These are phyloP conservation scores for Capronia americana DNA, from an alignment of 2,329 filamentous ascomycete species.

Conservation along the genomic window DNA sequence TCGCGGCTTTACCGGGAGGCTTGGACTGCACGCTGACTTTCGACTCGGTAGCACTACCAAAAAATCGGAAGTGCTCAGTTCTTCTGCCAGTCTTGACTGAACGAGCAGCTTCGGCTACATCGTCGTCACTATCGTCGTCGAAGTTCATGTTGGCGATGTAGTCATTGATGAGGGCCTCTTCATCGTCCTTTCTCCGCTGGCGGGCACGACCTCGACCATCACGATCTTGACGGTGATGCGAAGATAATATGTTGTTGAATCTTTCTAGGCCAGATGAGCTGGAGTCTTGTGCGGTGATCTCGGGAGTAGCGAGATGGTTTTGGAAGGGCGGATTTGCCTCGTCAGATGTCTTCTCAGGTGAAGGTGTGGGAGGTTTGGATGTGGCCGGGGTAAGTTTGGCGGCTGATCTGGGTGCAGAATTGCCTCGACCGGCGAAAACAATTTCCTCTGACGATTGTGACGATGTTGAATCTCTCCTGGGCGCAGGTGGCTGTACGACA, in stretches of 20 bases:
- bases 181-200: slow-evolving; percentile 45
- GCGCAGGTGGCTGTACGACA: neutral
- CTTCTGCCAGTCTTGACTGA: slow-evolving; percentile 42
- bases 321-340: neutral
- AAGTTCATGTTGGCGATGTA: slow-evolving; percentile 62
- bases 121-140: slow-evolving; percentile 38
- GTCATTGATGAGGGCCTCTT: slow-evolving; percentile 68
- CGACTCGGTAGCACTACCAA: slow-evolving; percentile 50
- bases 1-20: slow-evolving; percentile 19
- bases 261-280: slow-evolving; percentile 21
- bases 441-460: slow-evolving; percentile 38
- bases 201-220: slow-evolving; percentile 20
- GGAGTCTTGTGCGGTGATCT: slow-evolving; percentile 13
- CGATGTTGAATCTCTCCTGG: slow-evolving; percentile 28
- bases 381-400: neutral
- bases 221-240: slow-evolving; percentile 5
- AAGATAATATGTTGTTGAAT: slow-evolving; percentile 15
- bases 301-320: neutral
- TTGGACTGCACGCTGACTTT: slow-evolving; percentile 46
- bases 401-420: slow-evolving; percentile 4
- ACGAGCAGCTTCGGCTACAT: slow-evolving; percentile 43
- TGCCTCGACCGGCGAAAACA: slow-evolving; percentile 33
- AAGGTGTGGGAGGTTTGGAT: slow-evolving; percentile 1
- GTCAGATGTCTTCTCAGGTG: neutral
- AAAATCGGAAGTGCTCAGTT: slow-evolving; percentile 38